Evolutionary conservation across 306 rosid genomes (phyloP).

Genomic region (Senna siamea): DNA sequence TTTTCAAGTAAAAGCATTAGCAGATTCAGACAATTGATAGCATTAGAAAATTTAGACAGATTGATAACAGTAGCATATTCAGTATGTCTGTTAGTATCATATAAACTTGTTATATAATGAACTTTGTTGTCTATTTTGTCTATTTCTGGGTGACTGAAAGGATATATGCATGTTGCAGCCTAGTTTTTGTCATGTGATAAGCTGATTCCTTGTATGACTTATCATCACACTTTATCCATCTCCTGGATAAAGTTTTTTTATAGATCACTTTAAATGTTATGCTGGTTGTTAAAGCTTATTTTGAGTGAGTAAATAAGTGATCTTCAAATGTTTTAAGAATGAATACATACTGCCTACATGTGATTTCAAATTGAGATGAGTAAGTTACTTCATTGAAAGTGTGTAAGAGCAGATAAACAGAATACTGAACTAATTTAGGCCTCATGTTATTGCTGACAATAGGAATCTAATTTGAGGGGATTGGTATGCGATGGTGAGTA

Average conservation of each 20-base stretch:
- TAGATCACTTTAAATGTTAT: neutral
- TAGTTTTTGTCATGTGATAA: slow-evolving; percentile 6
- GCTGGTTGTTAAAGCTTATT: slow-evolving; percentile 7
- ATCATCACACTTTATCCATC: neutral
- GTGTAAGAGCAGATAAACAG: neutral
- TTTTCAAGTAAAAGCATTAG: too few species aligned
- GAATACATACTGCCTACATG: neutral
- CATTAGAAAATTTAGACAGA: too few species aligned
- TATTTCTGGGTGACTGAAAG: neutral
- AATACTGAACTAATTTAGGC: too few species aligned
- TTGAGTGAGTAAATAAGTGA: neutral
- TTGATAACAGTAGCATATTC: too few species aligned
- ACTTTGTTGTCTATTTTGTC: neutral
- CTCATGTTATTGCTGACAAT: slow-evolving; percentile 12
- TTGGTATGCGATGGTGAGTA: too few species aligned
- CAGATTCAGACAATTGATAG: too few species aligned
- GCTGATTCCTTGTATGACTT: slow-evolving; percentile 3
- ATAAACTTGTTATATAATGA: too few species aligned
- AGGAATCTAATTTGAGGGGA: slow-evolving; percentile 21
- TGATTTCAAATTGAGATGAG: neutral
- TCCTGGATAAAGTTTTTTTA: neutral
- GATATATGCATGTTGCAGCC: neutral
- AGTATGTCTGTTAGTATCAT: too few species aligned
- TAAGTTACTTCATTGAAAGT: slow-evolving; percentile 5
- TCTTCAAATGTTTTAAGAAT: slow-evolving; percentile 6